Percentiles rank a stretch among this genome's conserved stretches.
Evolutionary conservation across 2,329 filamentous ascomycete species (phyloP).

Genomic region (Claviceps cyperi): DNA sequence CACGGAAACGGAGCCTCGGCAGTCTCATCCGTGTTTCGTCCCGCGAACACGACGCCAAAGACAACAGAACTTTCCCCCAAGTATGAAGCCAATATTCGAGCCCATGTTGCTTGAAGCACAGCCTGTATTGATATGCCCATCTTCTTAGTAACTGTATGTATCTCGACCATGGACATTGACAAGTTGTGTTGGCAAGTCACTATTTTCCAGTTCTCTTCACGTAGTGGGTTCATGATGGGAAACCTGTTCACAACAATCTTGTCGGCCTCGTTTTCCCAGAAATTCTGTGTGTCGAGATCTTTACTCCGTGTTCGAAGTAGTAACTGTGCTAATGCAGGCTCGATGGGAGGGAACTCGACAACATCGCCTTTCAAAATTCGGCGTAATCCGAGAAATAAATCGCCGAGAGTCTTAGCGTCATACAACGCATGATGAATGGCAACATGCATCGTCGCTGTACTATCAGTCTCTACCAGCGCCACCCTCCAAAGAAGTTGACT

Average conservation of each 20-base stretch:
- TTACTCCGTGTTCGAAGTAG: conserved; percentile 18
- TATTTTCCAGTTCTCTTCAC: conserved; percentile 20
- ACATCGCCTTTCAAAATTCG: conserved; percentile 12
- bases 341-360: conserved; percentile 12
- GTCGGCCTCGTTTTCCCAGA: conserved; percentile 48
- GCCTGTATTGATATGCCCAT: conserved; percentile 62
- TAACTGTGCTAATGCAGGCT: conserved; percentile 26
- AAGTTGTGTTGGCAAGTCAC: conserved; percentile 17
- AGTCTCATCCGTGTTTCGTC: conserved; percentile 48
- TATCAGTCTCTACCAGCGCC: conserved; percentile 24
- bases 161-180: conserved; percentile 26
- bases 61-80: conserved; percentile 58
- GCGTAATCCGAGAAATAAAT: conserved; percentile 47
- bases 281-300: conserved; percentile 27
- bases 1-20: conserved; percentile 56
- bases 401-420: conserved; percentile 60
- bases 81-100: conserved; percentile 59
- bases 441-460: conserved; percentile 24
- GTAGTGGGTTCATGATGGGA: conserved; percentile 56
- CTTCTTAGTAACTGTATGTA: conserved; percentile 42
- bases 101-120: conserved; percentile 65
- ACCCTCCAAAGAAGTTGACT: conserved; percentile 50
- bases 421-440: conserved; percentile 70
- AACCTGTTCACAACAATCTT: conserved; percentile 52
- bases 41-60: conserved; percentile 71